Evolutionary conservation across 2,329 filamentous ascomycete genomes (phyloP), one percentile per base, ranked within the genome.

Genomic region (Talaromyces pinophilus): DNA sequence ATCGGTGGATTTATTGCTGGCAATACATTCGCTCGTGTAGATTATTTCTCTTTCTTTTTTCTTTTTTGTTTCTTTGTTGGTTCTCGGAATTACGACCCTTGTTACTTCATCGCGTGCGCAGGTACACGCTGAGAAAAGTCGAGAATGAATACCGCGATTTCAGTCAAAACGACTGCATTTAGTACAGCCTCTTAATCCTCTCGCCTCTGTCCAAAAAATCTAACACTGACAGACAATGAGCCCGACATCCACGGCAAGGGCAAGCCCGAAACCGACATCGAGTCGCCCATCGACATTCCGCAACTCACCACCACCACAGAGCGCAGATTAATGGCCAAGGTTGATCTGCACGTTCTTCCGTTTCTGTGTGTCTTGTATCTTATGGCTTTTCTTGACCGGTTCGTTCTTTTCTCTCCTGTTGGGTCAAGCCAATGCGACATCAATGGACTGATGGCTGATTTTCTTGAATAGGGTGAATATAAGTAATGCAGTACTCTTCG

Each of bases 291-390:
- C 40, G 52, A 59, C 54, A 40, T 38, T 15, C 62, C 62, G 65
- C 61, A 50, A 33, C 65, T 67, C 46, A 75, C 71, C 8, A 70
- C 67, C 15, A 82, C 78, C 7, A 81, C 78, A 1, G 89, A 92
- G 79, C 81, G 83, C 69, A 85, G 82, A 72, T 82, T 94, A 67
- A 84, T 92, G 80, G 78, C 83, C 68, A 90, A 88, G 78, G 88
- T 93, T 73, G 91, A 93, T 76, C 75, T 88, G 69, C 87, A 86
- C 70, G 83, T 94, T 62, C 81, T 94, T 62, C 91, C 91, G 0
- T 90, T 90, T 70, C 82, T 94, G 63, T 90, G 87, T 74, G 81
- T 93, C 67, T 82, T 93, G 76, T 92, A 92, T 74, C 79, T 91
- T 48, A 80, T 91, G 59, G 88, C 89, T 44, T 91, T 92, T 72